Conservation (phyloP, 1,139 yeast genomes). For the Yamadazyma jaroonii region DNA sequence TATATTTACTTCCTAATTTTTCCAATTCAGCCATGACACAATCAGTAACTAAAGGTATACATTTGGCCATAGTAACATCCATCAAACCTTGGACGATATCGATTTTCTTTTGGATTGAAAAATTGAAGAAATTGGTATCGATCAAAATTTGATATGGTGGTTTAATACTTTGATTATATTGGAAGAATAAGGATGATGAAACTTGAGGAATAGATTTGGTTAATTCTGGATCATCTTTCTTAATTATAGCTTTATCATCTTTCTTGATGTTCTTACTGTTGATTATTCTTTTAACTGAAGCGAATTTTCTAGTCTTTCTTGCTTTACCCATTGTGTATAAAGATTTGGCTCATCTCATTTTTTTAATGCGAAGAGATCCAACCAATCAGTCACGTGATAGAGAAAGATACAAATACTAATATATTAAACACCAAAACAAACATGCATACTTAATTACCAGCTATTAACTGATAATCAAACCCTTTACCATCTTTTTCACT, state of each 20-base stretch:
- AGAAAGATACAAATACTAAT: neutral
- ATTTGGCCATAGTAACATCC: conserved; percentile 92
- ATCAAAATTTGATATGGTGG: conserved; percentile 96
- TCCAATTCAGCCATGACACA: conserved; percentile 98
- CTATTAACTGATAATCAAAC: conserved; percentile 30
- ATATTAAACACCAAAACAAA: conserved; percentile 3
- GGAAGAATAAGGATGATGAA: conserved; percentile 92
- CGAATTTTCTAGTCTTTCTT: conserved; percentile 91
- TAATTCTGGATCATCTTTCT: conserved; percentile 64
- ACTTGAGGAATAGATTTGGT: conserved; percentile 90
- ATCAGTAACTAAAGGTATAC: conserved; percentile 93
- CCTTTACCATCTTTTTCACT: conserved; percentile 25
- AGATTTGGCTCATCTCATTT: conserved; percentile 1
- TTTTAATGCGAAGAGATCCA: neutral
- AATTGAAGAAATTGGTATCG: conserved; percentile 95
- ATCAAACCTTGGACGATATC: conserved; percentile 93
- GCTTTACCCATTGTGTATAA: conserved; percentile 78
- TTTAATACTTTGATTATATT: conserved; percentile 86
- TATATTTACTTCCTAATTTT: conserved; percentile 88
- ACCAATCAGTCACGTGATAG: neutral
- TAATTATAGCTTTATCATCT: conserved; percentile 12
- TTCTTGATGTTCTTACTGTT: conserved; percentile 69
- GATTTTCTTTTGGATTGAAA: conserved; percentile 90
- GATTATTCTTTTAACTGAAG: conserved; percentile 80
- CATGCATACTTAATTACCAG: conserved; percentile 1